Percentiles rank a stretch among this genome's conserved stretches.
phyloP scores from a whole-genome alignment of 2,329 filamentous ascomycete genomes.

The Pseudogymnoascus sp. region DNA sequence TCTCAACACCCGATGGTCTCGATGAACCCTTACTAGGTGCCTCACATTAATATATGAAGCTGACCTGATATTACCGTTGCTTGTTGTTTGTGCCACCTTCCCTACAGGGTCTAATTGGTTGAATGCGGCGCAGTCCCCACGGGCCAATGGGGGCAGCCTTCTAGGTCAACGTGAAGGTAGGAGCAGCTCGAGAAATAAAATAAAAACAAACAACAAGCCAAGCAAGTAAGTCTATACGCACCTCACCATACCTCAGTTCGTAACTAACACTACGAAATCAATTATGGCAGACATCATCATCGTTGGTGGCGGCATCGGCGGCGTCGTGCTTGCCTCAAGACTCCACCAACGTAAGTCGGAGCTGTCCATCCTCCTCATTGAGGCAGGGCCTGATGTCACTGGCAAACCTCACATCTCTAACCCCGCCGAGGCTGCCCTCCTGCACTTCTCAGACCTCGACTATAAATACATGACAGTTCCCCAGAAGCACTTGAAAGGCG shows the following conservation, averaged over 20 bases:
- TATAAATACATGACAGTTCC: slow-evolving; percentile 32
- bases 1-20: not conserved
- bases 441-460: slow-evolving; percentile 21
- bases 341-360: slow-evolving; percentile 25
- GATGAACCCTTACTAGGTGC: not conserved
- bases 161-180: not conserved
- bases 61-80: not conserved
- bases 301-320: slow-evolving; percentile 33
- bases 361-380: slow-evolving; percentile 33
- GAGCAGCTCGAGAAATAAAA: not conserved
- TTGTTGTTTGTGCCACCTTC: not conserved
- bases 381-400: slow-evolving; percentile 31
- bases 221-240: not conserved
- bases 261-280: not conserved
- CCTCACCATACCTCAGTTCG: not conserved
- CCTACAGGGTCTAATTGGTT: not conserved
- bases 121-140: not conserved
- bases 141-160: not conserved
- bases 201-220: not conserved
- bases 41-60: not conserved
- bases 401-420: slow-evolving; percentile 11
- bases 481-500: slow-evolving; percentile 22
- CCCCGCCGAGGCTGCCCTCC: not conserved
- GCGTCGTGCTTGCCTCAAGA: slow-evolving; percentile 32
- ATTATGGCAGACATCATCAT: slow-evolving; percentile 30